phyloP scores from a whole-genome alignment of 2,329 filamentous ascomycete species.

The Cladosporium sp. region DNA sequence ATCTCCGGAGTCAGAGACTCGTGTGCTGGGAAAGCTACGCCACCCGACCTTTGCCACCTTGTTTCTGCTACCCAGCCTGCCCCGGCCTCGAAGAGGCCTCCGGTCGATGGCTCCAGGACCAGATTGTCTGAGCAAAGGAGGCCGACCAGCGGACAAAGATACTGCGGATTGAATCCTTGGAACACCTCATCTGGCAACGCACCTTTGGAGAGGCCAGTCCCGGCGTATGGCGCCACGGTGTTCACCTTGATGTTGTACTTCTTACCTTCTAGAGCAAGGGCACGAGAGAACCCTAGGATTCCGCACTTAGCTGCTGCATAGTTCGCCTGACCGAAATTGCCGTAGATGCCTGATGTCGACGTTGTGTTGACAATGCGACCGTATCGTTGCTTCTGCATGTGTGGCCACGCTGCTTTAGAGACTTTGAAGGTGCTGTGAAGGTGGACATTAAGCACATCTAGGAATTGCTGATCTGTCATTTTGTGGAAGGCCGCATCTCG shows the following conservation, averaged over 20 bases:
- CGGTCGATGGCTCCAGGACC: constrained; percentile 79
- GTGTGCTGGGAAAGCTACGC: constrained; percentile 88
- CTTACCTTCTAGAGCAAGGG: constrained; percentile 85
- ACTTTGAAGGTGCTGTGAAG: constrained; percentile 93
- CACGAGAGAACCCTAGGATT: constrained; percentile 93
- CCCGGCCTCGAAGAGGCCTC: constrained; percentile 89
- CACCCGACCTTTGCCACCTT: constrained; percentile 90
- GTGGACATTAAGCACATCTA: constrained; percentile 89
- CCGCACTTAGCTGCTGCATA: constrained; percentile 74
- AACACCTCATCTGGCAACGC: constrained; percentile 97
- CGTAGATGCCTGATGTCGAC: constrained; percentile 95
- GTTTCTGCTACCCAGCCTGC: constrained; percentile 91
- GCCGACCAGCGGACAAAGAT: constrained; percentile 90
- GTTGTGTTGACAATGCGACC: constrained; percentile 96
- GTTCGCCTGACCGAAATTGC: constrained; percentile 98
- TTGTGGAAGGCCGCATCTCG: constrained; percentile 97
- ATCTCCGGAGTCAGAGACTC: constrained; percentile 83
- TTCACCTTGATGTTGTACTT: constrained; percentile 99
- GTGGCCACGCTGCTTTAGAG: constrained; percentile 95
- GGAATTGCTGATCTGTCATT: constrained; percentile 94
- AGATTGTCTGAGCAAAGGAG: constrained; percentile 79
- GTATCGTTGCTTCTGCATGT: constrained; percentile 98
- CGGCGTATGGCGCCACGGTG: constrained; percentile 96
- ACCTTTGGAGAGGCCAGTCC: constrained; percentile 90
- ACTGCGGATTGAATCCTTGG: constrained; percentile 98